Evolutionary conservation across 352 stramenopile species (phyloP).

Genomic region (Thraustochytrium striatum): DNA sequence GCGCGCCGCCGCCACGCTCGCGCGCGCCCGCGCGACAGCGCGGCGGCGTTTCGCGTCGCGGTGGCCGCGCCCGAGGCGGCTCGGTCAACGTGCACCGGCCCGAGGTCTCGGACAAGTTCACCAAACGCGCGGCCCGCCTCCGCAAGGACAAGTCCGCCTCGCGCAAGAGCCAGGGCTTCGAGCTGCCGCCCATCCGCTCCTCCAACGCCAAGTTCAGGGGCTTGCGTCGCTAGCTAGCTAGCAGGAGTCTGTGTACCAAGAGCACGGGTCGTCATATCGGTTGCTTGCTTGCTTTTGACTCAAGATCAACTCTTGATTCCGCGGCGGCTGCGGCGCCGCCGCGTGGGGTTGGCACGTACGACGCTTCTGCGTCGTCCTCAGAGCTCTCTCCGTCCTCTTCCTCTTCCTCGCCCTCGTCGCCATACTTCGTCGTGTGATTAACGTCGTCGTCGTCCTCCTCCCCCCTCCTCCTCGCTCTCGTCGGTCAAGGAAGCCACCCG

Average conservation of each 20-base stretch:
- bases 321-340: neutral
- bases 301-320: neutral
- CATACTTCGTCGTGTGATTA: constrained; percentile 60
- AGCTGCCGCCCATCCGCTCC: neutral
- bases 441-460: constrained; percentile 54
- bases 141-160: constrained; percentile 7
- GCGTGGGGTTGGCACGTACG: neutral
- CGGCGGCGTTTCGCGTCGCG: neutral
- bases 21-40: neutral
- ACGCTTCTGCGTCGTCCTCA: neutral
- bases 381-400: constrained; percentile 48
- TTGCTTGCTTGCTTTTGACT: neutral
- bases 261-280: neutral
- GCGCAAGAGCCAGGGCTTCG: neutral
- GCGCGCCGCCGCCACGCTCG: neutral
- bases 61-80: neutral
- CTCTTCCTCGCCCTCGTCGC: constrained; percentile 54
- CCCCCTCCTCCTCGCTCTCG: neutral
- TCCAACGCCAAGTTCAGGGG: neutral
- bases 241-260: neutral
- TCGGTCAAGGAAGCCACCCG: too few relatives aligned
- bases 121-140: neutral
- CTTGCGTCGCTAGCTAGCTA: neutral
- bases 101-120: constrained; percentile 20
- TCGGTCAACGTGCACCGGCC: neutral